Evolutionary conservation across 139 green algal genomes (phyloP).

Genomic region (Coccomyxa sp.): DNA sequence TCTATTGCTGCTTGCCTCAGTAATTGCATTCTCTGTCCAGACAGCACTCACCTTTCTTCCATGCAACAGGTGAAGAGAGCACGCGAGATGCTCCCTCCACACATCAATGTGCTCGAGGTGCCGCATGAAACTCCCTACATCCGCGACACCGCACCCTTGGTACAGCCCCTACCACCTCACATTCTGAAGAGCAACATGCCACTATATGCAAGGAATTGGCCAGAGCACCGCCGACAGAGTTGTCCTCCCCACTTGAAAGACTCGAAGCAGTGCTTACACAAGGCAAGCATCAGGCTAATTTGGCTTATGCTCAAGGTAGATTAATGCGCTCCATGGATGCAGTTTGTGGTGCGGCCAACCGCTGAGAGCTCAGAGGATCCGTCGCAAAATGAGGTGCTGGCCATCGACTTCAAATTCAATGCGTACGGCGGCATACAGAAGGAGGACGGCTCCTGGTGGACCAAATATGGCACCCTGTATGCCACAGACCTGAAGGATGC

Average conservation of each 20-base stretch:
- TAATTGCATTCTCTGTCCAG: no score
- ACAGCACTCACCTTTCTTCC: no score
- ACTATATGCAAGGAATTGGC: no score
- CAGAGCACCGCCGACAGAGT: no score
- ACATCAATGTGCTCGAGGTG: not conserved
- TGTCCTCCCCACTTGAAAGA: no score
- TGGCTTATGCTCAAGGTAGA: no score
- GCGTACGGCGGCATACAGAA: slow-evolving; percentile 34
- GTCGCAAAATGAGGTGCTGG: slow-evolving; percentile 5
- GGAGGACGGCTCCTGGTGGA: slow-evolving; percentile 22
- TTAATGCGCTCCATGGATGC: not conserved
- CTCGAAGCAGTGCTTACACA: no score
- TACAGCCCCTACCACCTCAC: not conserved
- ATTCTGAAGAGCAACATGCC: no score
- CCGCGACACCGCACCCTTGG: not conserved
- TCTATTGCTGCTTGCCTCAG: not conserved
- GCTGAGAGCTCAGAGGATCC: no score
- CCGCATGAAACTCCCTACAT: not conserved
- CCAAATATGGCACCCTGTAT: slow-evolving; percentile 2
- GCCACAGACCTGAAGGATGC: not conserved
- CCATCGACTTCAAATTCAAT: slow-evolving; percentile 59
- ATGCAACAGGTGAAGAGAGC: not conserved
- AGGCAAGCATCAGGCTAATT: no score
- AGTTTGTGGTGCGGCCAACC: slow-evolving; percentile 16
- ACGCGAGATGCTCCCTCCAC: not conserved